Evolutionary conservation across 495 filamentous ascomycete species (phyloP).

Genomic region (Staphylotrichum longicolle): DNA sequence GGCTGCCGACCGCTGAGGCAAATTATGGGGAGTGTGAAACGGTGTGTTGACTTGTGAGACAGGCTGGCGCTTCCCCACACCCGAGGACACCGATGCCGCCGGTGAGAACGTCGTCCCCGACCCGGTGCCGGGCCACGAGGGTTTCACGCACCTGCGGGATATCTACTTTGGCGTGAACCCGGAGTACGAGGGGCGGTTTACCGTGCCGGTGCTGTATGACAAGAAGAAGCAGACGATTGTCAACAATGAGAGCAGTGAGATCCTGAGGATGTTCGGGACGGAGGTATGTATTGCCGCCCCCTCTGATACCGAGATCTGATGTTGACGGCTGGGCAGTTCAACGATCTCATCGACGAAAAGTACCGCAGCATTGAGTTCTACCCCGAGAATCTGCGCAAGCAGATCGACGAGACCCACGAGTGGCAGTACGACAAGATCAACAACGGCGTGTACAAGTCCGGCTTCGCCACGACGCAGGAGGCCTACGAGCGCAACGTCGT

Average conservation of each 20-base stretch:
- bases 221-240: conserved; percentile 69
- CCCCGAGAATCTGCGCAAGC: conserved; percentile 47
- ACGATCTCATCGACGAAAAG: conserved; percentile 53
- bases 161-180: conserved; percentile 69
- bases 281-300: conserved; percentile 27
- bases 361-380: conserved; percentile 53
- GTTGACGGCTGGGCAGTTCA: conserved; percentile 43
- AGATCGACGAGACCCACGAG: conserved; percentile 62
- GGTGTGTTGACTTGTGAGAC: background rate
- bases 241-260: conserved; percentile 83
- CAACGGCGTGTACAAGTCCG: conserved; percentile 69
- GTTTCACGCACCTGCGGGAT: conserved; percentile 58
- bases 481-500: conserved; percentile 61
- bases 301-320: background rate
- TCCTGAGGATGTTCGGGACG: conserved; percentile 68
- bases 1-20: too few relatives aligned
- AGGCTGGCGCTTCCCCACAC: conserved; percentile 79
- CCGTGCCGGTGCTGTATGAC: conserved; percentile 78
- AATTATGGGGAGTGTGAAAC: too few relatives aligned
- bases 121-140: conserved; percentile 62
- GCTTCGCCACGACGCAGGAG: conserved; percentile 63
- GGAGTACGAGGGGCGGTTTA: conserved; percentile 70
- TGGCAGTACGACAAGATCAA: conserved; percentile 68
- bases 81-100: conserved; percentile 58
- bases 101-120: conserved; percentile 51